Evolutionary conservation across 176 grass and related monocot genomes (phyloP).

Genomic region (Miscanthus lutarioriparius): DNA sequence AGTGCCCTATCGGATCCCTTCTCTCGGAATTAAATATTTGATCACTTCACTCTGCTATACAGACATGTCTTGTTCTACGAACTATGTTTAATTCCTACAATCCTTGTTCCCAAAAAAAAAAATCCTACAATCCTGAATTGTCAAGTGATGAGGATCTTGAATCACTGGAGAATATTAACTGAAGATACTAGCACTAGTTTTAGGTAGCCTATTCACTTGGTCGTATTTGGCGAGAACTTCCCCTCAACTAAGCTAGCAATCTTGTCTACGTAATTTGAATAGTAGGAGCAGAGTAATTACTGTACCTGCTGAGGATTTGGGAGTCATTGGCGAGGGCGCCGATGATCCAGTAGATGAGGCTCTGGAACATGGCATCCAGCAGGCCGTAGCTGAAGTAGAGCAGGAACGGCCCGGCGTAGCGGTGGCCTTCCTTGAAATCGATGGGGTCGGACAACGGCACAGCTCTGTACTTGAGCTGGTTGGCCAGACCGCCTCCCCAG

Average conservation of each 20-base stretch:
- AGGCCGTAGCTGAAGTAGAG: slow-evolving; percentile 95
- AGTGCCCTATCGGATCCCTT: background rate
- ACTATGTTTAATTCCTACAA: background rate
- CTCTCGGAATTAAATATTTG: background rate
- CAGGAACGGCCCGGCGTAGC: slow-evolving; percentile 56
- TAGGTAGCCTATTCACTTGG: background rate
- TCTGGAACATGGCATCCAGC: slow-evolving; percentile 97
- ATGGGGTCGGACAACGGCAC: background rate
- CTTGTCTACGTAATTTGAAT: background rate
- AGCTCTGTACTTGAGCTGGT: slow-evolving; percentile 51
- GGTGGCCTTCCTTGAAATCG: slow-evolving; percentile 64
- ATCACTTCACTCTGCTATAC: background rate
- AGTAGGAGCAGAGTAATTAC: too few species aligned
- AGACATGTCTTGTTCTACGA: background rate
- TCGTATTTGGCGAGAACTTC: background rate
- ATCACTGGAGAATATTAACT: background rate
- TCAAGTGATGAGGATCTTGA: background rate
- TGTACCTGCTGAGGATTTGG: slow-evolving; percentile 80
- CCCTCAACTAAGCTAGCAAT: background rate
- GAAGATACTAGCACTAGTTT: background rate
- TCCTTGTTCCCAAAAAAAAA: too few species aligned
- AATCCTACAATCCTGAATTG: background rate
- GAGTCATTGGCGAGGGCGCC: slow-evolving; percentile 68
- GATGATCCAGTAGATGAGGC: slow-evolving; percentile 95
- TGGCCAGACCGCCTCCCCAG: slow-evolving; percentile 74